Conservation (phyloP, 2,329 filamentous ascomycete genomes). For the Paraconiothyrium sp. region DNA sequence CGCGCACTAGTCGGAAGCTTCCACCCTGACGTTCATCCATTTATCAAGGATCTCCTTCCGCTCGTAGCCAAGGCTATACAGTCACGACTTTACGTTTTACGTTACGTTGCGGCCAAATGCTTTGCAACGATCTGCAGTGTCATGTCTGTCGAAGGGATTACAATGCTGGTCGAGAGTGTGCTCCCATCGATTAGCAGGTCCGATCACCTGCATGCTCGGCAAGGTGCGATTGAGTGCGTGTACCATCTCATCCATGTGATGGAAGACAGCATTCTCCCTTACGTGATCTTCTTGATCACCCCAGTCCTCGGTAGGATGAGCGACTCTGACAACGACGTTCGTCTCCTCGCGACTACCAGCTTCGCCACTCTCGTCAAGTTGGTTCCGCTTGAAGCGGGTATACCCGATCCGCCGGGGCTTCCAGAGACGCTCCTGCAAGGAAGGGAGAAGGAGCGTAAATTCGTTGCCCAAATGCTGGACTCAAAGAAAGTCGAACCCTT, state of each 20-base stretch:
- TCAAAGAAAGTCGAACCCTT: constrained; percentile 97
- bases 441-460: constrained; percentile 92
- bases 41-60: constrained; percentile 84
- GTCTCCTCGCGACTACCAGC: constrained; percentile 92
- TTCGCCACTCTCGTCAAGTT: constrained; percentile 98
- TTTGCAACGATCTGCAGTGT: constrained; percentile 97
- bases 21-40: constrained; percentile 76
- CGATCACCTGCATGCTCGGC: constrained; percentile 84
- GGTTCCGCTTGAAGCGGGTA: constrained; percentile 94
- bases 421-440: constrained; percentile 89
- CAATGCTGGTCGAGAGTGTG: constrained; percentile 91
- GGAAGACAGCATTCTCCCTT: constrained; percentile 94
- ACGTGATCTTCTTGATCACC: constrained; percentile 98
- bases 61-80: constrained; percentile 87
- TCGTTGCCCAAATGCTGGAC: constrained; percentile 95
- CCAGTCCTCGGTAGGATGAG: constrained; percentile 98
- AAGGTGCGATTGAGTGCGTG: constrained; percentile 93
- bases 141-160: constrained; percentile 95
- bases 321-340: constrained; percentile 94
- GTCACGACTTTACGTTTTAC: constrained; percentile 87
- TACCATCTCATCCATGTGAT: constrained; percentile 98
- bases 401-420: constrained; percentile 92
- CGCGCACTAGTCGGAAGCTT: constrained; percentile 94
- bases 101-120: constrained; percentile 97
- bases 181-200: constrained; percentile 92